Conservation (phyloP, 1,139 yeast species). For the Debaryomycetaceae sp. region DNA sequence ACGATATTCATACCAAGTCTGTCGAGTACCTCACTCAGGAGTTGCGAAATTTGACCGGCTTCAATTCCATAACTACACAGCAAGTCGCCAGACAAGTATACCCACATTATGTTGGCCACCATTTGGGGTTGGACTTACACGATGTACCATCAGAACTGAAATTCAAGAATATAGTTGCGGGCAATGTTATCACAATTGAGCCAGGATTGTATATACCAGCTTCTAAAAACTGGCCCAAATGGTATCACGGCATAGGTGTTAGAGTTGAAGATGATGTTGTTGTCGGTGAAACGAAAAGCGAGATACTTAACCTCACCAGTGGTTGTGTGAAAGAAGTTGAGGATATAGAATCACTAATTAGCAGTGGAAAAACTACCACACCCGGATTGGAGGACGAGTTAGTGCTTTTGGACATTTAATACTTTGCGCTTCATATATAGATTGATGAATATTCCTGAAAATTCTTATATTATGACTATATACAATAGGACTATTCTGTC, state of each 20-base stretch:
- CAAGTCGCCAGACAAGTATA: constrained; percentile 60
- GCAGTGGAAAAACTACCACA: constrained; percentile 48
- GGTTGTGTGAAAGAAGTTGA: constrained; percentile 82
- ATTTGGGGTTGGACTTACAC: constrained; percentile 89
- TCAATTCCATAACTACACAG: constrained; percentile 44
- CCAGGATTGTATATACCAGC: constrained; percentile 91
- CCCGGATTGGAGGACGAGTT: constrained; percentile 50
- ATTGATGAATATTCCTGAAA: neutral
- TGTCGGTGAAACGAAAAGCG: constrained; percentile 57
- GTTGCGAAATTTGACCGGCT: constrained; percentile 66
- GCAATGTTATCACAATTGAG: constrained; percentile 86
- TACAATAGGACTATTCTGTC: constrained; percentile 1
- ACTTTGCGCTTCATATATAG: constrained; percentile 1
- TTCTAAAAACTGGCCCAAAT: constrained; percentile 65
- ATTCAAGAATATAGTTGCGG: constrained; percentile 45
- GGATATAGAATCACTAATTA: constrained; percentile 69
- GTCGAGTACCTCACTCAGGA: constrained; percentile 58
- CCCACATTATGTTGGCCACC: constrained; percentile 96
- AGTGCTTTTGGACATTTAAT: constrained; percentile 35
- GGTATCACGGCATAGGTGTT: constrained; percentile 86
- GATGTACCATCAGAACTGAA: constrained; percentile 67
- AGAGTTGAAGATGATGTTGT: constrained; percentile 93
- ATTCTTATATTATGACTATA: neutral
- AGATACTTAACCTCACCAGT: constrained; percentile 59
- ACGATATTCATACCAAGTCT: constrained; percentile 74